Percentiles rank a stretch among this genome's conserved stretches.
Evolutionary conservation across 1,139 yeast genomes (phyloP).

Genomic region (Hemisphaericaspora xylofermentans): DNA sequence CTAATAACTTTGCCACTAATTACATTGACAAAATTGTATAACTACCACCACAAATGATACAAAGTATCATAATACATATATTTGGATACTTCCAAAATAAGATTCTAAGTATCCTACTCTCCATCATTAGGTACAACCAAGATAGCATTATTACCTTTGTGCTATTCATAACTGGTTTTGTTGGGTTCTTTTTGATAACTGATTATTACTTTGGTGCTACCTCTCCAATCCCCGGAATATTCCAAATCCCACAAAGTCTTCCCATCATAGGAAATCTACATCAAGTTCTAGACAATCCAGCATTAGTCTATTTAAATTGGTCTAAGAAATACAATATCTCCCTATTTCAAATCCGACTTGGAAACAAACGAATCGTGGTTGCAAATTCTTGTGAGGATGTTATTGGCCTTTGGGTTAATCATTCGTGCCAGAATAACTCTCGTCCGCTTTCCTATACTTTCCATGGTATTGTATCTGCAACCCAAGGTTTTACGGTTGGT

Average conservation of each 20-base stretch:
- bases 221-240: conserved; percentile 19
- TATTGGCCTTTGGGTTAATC: conserved; percentile 51
- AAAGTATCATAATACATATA: no score
- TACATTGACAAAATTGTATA: no score
- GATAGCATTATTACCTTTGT: neutral
- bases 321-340: conserved; percentile 36
- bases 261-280: conserved; percentile 57
- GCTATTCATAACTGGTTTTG: neutral
- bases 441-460: conserved; percentile 69
- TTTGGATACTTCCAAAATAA: no score
- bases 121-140: neutral
- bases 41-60: no score
- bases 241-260: conserved; percentile 43
- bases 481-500: conserved; percentile 71
- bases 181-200: neutral
- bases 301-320: conserved; percentile 52
- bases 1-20: no score
- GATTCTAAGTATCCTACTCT: neutral
- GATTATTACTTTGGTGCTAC: conserved; percentile 1
- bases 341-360: conserved; percentile 64
- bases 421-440: conserved; percentile 58
- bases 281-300: conserved; percentile 51
- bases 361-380: conserved; percentile 55
- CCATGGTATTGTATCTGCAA: conserved; percentile 61
- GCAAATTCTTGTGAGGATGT: conserved; percentile 63